Conservation (phyloP, 768 basidiomycete genomes). For the Tephrocybe sp. region DNA sequence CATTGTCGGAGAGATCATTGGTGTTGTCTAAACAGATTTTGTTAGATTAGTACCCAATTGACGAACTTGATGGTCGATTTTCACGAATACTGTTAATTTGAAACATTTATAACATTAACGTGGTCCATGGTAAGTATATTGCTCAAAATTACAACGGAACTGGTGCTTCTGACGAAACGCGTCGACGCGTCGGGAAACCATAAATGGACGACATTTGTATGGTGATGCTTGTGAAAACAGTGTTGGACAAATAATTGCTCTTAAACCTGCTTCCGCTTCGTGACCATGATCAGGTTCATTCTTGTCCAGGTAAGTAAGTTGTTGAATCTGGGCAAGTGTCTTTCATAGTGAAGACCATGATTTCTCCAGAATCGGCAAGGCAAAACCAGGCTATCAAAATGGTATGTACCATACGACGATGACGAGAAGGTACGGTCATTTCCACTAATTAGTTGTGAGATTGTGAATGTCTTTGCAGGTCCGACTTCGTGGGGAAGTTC, state of each 20-base stretch:
- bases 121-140: no score
- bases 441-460: not conserved
- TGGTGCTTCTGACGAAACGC: not conserved
- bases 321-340: no score
- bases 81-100: no score
- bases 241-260: conserved; percentile 15
- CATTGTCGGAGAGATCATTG: conserved; percentile 35
- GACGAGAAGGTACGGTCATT: conserved; percentile 82
- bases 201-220: conserved; percentile 3
- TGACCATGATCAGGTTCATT: conserved; percentile 92
- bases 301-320: conserved; percentile 95
- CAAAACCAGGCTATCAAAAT: conserved; percentile 95
- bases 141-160: no score
- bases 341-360: no score
- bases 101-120: no score
- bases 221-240: conserved; percentile 12
- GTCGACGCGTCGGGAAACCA: not conserved
- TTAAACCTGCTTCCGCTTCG: not conserved
- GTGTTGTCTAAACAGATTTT: conserved; percentile 28
- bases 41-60: no score
- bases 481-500: conserved; percentile 93
- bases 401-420: conserved; percentile 99
- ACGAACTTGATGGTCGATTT: no score
- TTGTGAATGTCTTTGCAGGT: conserved; percentile 50
- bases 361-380: conserved; percentile 91